Percentiles rank a stretch among this genome's conserved stretches.
Conservation (phyloP, 129 eudicot species). For the Rutidosis leptorrhynchoides region DNA sequence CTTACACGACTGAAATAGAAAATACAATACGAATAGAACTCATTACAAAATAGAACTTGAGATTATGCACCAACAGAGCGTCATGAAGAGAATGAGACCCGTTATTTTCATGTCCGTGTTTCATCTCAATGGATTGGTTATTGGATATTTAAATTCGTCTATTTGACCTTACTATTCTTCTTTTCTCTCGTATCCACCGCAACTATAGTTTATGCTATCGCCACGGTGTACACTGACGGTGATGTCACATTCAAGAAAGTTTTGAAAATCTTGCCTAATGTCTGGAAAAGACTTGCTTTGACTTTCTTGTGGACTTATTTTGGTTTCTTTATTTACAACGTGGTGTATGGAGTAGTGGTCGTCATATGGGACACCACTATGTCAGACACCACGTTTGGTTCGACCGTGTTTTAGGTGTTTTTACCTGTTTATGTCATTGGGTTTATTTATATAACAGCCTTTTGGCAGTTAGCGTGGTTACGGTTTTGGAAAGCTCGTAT, state of each 20-base stretch:
- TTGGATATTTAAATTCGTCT: slow-evolving; percentile 32
- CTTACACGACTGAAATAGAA: too few relatives aligned
- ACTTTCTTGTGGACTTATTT: slow-evolving; percentile 43
- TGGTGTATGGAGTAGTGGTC: slow-evolving; percentile 16
- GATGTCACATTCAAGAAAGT: slow-evolving; percentile 38
- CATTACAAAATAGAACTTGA: too few relatives aligned
- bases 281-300: slow-evolving; percentile 40
- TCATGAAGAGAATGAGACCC: neutral
- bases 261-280: slow-evolving; percentile 33
- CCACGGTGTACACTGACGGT: slow-evolving; percentile 29
- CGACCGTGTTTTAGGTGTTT: neutral
- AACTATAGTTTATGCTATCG: slow-evolving; percentile 39
- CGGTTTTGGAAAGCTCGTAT: slow-evolving; percentile 36
- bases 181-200: slow-evolving; percentile 46
- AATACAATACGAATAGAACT: too few relatives aligned
- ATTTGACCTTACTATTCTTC: slow-evolving; percentile 32
- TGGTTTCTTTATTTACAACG: slow-evolving; percentile 38
- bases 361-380: slow-evolving; percentile 24
- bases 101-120: neutral
- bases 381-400: slow-evolving; percentile 18
- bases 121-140: slow-evolving; percentile 26
- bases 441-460: slow-evolving; percentile 28
- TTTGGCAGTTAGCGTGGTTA: slow-evolving; percentile 46
- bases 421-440: slow-evolving; percentile 27
- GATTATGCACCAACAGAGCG: too few relatives aligned